Base-by-base conservation (phyloP, 345 rosid genomes). In the Arabis alpina region DNA sequence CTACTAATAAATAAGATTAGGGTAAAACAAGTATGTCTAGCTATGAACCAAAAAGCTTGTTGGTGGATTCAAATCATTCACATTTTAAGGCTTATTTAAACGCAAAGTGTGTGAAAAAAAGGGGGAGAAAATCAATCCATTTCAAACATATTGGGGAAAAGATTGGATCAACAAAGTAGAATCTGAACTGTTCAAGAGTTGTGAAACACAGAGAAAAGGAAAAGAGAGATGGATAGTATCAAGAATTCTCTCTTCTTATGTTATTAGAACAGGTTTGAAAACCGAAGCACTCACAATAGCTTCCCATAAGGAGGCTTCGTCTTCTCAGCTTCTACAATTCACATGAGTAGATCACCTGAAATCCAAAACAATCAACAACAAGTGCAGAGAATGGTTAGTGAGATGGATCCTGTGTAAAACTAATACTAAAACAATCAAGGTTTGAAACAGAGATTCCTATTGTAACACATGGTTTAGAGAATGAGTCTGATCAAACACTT, bases 201-300 rank as follows among this genome's bases (percentile, higher is more conserved):
- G 56, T 52, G 73, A 67, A 71, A 56, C 43, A 50, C 37, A 27
- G 5, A 32, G 6, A 49, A 66, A 52, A 30, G 40, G 42, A 65
- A 74, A 74, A 11, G 72, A 58, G 72, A 65, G 44, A 49, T 50
- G 3, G 4, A 49, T 11, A 65, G 66, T 59, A 44, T 66, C 24
- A 24, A 51, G 9, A 66, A 49, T 66, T 28, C 72, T 66, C 77
- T 74, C 77, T 42, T 66, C 32, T 53, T 4, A 74, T 34, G 68
- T 74, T 67, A 73, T 73, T 73, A 30, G 47, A 54, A 28, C 23
- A 64, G 37, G 34, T 28, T 48, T 30, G 65, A 65, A 57, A 39
- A 58, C 72, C 3, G 39, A 65, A 40, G 64, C 52, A 39, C 42
- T 64, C 65, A 30, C 42, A 27, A 13, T 64, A 73, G 71, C 23